Conservation (phyloP, 1,284 basidiomycete genomes). For the Rhodotorula sp. region DNA sequence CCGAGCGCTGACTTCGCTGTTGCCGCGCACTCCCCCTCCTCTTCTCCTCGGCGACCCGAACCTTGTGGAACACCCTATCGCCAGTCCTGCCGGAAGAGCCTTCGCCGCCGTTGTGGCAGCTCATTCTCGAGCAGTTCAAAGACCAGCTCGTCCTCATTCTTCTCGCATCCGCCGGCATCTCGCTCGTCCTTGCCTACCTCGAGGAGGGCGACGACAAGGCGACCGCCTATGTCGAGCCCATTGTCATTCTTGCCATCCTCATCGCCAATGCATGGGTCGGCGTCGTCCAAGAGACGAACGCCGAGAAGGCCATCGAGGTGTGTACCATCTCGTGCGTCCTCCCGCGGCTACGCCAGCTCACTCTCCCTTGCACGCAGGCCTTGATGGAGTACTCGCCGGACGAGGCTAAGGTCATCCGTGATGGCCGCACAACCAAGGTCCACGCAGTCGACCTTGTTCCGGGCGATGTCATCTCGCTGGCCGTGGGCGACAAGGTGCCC, state of each 20-base stretch:
- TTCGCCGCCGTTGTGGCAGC: conserved; percentile 84
- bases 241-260: conserved; percentile 89
- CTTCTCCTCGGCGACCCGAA: neutral
- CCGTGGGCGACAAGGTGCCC: conserved; percentile 90
- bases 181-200: conserved; percentile 82
- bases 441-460: conserved; percentile 87
- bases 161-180: conserved; percentile 84
- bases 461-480: conserved; percentile 83
- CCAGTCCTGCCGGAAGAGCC: conserved; percentile 85
- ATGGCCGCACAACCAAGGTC: conserved; percentile 68
- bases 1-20: neutral
- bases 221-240: conserved; percentile 85
- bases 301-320: conserved; percentile 92
- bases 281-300: conserved; percentile 90
- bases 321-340: conserved; percentile 10
- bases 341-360: neutral
- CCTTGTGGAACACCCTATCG: too few species aligned
- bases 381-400: conserved; percentile 93
- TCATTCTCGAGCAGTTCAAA: conserved; percentile 96
- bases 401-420: conserved; percentile 84
- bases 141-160: conserved; percentile 91
- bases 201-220: conserved; percentile 68
- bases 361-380: conserved; percentile 61
- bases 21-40: too few species aligned
- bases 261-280: conserved; percentile 92